Evolutionary conservation across 2,329 filamentous ascomycete species (phyloP).

Genomic region (Pestalotiopsis sp.): DNA sequence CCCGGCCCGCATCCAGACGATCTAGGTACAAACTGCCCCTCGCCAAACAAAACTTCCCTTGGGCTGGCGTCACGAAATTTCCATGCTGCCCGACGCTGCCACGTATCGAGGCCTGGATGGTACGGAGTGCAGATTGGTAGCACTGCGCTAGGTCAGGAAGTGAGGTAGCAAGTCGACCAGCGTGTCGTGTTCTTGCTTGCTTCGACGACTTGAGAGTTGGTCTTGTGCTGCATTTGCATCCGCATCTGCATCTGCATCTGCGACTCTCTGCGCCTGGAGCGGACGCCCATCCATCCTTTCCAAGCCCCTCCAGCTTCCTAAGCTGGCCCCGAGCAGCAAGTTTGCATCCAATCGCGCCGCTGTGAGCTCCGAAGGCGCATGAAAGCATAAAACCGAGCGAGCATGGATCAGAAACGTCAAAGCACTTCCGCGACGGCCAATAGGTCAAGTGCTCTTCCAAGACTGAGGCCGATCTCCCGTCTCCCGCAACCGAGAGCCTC

Average conservation of each 20-base stretch:
- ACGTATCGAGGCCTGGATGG: constrained; percentile 1
- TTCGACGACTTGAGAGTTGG: neutral
- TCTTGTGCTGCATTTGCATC: neutral
- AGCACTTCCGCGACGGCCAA: constrained; percentile 14
- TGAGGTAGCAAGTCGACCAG: neutral
- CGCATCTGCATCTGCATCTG: neutral
- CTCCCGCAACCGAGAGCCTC: constrained; percentile 29
- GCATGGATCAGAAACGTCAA: constrained; percentile 27
- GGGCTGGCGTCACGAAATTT: neutral
- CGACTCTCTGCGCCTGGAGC: neutral
- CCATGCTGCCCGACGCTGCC: neutral
- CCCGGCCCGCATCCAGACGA: neutral
- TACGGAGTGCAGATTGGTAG: neutral
- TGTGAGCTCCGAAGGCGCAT: neutral
- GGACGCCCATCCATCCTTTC: neutral
- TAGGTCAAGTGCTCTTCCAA: constrained; percentile 26
- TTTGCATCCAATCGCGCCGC: neutral
- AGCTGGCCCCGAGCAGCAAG: neutral
- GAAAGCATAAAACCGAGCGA: neutral
- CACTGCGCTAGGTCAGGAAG: neutral
- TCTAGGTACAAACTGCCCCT: neutral
- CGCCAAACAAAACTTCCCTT: neutral
- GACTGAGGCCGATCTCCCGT: constrained; percentile 31
- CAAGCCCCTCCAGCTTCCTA: neutral
- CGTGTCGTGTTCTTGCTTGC: neutral